These are phyloP conservation scores for Remersonia thermophila DNA, from an alignment of 2,329 filamentous ascomycete species.

Conservation along the genomic window DNA sequence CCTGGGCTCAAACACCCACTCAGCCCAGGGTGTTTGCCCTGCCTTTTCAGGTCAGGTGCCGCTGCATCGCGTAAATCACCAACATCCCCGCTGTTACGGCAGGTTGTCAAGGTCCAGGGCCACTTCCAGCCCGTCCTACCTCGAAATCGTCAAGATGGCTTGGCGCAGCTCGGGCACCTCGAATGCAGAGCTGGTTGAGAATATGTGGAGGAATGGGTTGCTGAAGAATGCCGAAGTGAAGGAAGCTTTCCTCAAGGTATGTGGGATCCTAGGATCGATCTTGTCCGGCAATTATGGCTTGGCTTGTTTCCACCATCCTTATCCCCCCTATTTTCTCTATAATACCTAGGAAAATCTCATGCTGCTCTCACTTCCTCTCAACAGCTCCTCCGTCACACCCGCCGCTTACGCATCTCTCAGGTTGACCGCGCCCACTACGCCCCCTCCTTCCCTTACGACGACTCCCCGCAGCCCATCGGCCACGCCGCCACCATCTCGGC, in stretches of 20 bases:
- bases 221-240: constrained; percentile 63
- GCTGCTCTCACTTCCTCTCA: background rate
- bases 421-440: constrained; percentile 84
- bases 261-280: constrained; percentile 8
- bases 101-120: too few relatives aligned
- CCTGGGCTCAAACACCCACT: too few relatives aligned
- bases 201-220: constrained; percentile 58
- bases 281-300: too few relatives aligned
- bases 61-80: too few relatives aligned
- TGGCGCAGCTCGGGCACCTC: constrained; percentile 72
- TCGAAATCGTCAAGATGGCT: constrained; percentile 50
- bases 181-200: constrained; percentile 66
- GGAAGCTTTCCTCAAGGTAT: constrained; percentile 65
- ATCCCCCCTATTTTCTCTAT: background rate
- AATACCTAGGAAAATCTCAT: background rate
- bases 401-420: constrained; percentile 36
- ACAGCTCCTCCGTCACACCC: too few relatives aligned
- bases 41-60: too few relatives aligned
- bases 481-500: constrained; percentile 45
- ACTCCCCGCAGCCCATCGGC: constrained; percentile 44
- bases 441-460: constrained; percentile 54
- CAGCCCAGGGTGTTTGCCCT: too few relatives aligned
- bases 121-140: too few relatives aligned
- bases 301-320: too few relatives aligned
- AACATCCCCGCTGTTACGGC: too few relatives aligned